These are phyloP conservation scores for Linderina pennispora DNA, from an alignment of 192 early-diverging fungal genomes.

Conservation along the genomic window DNA sequence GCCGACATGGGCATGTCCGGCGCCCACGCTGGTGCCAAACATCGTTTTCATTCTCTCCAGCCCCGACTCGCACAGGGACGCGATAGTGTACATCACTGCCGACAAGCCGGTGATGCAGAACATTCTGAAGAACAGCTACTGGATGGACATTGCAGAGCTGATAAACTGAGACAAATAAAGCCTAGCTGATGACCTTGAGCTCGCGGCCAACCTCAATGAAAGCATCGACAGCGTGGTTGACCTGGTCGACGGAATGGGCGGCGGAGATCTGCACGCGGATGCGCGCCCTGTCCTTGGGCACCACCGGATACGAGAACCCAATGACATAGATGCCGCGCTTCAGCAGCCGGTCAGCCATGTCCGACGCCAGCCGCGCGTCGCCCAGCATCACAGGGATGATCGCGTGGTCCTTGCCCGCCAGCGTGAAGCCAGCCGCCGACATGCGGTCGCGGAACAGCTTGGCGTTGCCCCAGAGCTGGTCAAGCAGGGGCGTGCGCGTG, in stretches of 20 bases:
- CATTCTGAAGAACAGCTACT: no score
- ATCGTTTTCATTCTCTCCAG: no score
- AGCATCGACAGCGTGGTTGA: slow-evolving; percentile 47
- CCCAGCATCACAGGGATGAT: slow-evolving; percentile 56
- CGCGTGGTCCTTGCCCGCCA: slow-evolving; percentile 56
- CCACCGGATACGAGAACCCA: slow-evolving; percentile 56
- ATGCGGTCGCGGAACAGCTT: slow-evolving; percentile 53
- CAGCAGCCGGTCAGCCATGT: slow-evolving; percentile 51
- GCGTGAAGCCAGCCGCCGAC: slow-evolving; percentile 54
- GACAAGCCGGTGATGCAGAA: no score
- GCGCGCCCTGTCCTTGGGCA: slow-evolving; percentile 50
- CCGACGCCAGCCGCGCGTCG: slow-evolving; percentile 46
- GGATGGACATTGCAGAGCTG: no score
- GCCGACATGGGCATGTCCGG: no score
- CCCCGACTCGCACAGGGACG: no score
- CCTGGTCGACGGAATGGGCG: slow-evolving; percentile 44
- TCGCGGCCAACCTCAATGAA: slow-evolving; percentile 49
- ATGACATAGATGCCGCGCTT: slow-evolving; percentile 50
- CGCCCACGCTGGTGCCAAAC: no score
- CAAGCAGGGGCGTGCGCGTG: slow-evolving; percentile 39
- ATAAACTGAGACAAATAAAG: no score
- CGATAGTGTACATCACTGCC: no score
- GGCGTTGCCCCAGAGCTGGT: slow-evolving; percentile 55
- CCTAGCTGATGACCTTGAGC: slow-evolving; percentile 29
- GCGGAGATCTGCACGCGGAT: slow-evolving; percentile 56